phyloP scores from a whole-genome alignment of 1,139 yeast genomes.

The Zygoascus sp. region DNA sequence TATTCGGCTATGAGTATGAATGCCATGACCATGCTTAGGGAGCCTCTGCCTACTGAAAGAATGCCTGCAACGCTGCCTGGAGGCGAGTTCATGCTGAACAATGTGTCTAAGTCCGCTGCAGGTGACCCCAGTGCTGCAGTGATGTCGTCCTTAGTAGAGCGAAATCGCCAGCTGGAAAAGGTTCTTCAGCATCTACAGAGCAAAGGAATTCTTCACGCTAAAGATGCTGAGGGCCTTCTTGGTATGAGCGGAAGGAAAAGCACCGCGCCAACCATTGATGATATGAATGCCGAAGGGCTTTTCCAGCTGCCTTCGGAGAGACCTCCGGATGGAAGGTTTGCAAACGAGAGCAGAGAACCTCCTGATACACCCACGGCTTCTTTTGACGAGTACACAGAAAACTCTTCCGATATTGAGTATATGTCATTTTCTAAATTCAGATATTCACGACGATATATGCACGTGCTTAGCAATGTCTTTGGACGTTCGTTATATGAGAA shows the following conservation, averaged over 20 bases:
- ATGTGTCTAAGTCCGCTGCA: not conserved
- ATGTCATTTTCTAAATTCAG: conserved; percentile 40
- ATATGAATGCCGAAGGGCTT: not conserved
- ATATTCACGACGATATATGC: conserved; percentile 48
- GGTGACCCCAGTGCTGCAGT: not conserved
- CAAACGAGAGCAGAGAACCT: not conserved
- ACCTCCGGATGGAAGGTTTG: not conserved
- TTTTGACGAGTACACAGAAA: not conserved
- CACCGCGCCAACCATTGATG: not conserved
- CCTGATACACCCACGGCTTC: not conserved
- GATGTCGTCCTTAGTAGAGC: conserved; percentile 2
- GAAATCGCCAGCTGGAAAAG: conserved; percentile 5
- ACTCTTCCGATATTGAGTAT: not conserved
- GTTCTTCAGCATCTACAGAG: not conserved
- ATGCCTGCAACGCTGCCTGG: not conserved
- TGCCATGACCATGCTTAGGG: conserved; percentile 1
- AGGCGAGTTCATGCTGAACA: too few species aligned
- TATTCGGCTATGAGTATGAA: conserved; percentile 2
- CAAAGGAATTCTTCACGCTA: not conserved
- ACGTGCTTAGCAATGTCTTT: conserved; percentile 45
- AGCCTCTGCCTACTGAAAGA: conserved; percentile 2
- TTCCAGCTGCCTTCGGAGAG: not conserved
- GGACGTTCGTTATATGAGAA: conserved; percentile 41
- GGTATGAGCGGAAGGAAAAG: not conserved
- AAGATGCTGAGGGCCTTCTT: not conserved